Percentiles rank a stretch among this genome's conserved stretches.
Evolutionary conservation across 805 yeast species (phyloP).

Genomic region (Saccharomyces kudriavzevii): DNA sequence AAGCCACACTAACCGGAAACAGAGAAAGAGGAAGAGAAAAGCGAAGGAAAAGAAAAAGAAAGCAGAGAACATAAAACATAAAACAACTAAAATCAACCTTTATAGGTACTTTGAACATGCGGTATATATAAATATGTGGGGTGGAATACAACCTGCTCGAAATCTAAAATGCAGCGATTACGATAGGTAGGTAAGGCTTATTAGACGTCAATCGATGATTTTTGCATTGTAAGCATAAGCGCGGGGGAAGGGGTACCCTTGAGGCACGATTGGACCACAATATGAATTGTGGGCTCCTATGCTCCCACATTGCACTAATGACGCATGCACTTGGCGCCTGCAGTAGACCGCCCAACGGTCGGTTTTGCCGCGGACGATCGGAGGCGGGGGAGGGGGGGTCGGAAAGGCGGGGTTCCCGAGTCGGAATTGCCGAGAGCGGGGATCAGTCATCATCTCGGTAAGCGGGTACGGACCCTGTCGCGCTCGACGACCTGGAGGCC

Average conservation of each 20-base stretch:
- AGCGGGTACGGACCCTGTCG: background rate
- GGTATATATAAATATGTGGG: background rate
- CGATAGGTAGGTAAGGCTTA: background rate
- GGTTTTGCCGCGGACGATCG: background rate
- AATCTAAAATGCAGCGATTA: background rate
- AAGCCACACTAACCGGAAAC: background rate
- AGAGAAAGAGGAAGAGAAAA: background rate
- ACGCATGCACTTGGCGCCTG: background rate
- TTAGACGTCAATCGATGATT: background rate
- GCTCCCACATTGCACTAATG: too few species aligned
- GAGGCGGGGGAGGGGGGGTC: background rate
- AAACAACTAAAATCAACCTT: background rate
- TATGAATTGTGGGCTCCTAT: too few species aligned
- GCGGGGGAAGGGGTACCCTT: background rate
- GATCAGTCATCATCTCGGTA: constrained; percentile 1
- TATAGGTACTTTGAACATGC: background rate
- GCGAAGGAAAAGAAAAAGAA: background rate
- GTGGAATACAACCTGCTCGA: background rate
- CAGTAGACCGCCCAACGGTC: background rate
- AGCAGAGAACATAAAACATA: background rate
- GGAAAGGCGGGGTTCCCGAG: background rate
- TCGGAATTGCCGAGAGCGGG: background rate
- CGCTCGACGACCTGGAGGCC: background rate
- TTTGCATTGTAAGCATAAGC: background rate
- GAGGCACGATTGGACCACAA: background rate